phyloP scores from a whole-genome alignment of 78 protist genomes.

The Bigelowiella natans region DNA sequence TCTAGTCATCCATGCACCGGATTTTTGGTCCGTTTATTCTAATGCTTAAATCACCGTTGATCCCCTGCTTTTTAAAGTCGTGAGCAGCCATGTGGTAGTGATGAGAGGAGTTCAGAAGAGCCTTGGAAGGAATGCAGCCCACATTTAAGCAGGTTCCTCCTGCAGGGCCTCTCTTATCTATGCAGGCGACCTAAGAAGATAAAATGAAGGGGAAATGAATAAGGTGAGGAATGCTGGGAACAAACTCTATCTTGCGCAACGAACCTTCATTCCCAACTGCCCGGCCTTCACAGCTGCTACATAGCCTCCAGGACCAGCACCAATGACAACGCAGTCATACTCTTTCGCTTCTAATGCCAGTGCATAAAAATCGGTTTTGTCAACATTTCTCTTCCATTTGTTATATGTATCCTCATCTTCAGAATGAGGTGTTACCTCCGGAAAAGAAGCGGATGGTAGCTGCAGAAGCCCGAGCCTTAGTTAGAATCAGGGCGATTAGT shows the following conservation, averaged over 20 bases:
- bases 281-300: constrained; percentile 99
- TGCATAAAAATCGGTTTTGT: no score
- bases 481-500: no score
- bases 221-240: background rate
- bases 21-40: no score
- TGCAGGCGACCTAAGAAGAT: constrained; percentile 45
- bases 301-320: constrained; percentile 99
- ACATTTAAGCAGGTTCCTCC: constrained; percentile 96
- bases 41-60: background rate
- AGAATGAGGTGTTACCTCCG: background rate
- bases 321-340: constrained; percentile 85
- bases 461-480: no score
- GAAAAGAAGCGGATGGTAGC: background rate
- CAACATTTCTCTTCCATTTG: background rate
- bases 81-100: constrained; percentile 63
- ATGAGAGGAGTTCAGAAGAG: constrained; percentile 92
- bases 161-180: constrained; percentile 85
- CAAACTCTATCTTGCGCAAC: background rate
- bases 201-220: background rate
- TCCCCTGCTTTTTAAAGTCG: constrained; percentile 27
- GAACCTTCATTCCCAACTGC: constrained; percentile 72
- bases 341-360: background rate
- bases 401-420: background rate
- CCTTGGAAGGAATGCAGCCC: constrained; percentile 99
- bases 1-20: no score